Base-by-base conservation (phyloP, 768 basidiomycete genomes). In the Cystoderma amianthinum region DNA sequence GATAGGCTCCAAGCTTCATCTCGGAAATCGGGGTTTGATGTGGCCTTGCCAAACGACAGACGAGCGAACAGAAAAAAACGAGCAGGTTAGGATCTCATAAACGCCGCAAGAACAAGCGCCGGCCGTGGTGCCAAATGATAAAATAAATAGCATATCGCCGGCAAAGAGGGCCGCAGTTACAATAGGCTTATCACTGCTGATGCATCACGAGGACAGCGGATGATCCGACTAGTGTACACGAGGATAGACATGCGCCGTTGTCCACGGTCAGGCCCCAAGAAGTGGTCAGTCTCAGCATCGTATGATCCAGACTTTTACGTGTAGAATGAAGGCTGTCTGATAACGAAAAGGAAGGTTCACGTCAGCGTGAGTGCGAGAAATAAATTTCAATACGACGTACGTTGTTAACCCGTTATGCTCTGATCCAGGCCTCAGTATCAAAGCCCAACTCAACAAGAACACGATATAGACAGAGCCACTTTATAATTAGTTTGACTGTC, bases 21-120 rank as follows among this genome's bases (percentile, higher is more conserved):
- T 39, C 38, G 38, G 25, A 39, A 39, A 25, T 39, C 38, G 38
- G 38, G 38, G 13, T 39, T 30, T 12, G 13, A 19, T 13, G 21
- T 24, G 25, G 25, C 38, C 15, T 22, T 24, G 20, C 20, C 38
- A 5, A 23, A 30, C n/a, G 25, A 28, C 38, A 5, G 4, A 30
- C n/a, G 25, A 28, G 25, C n/a, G 25, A 28, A 7, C 25, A 28
- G n/a, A n/a, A 28, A n/a, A n/a, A n/a, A 28, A 28, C n/a, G 25
- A 7, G 7, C 7, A n/a, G 25, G 25, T 7, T 28, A n/a, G n/a
- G 25, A 28, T n/a, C 7, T n/a, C 25, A n/a, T n/a, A 28, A 28
- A 28, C 25, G n/a, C 25, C 25, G 25, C 25, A 28, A 28, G 7
- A 28, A 28, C 25, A 28, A 28, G 25, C 25, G 25, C 25, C 25